Conservation (phyloP, 352 stramenopile species). For the Globisporangium carolinianum region DNA sequence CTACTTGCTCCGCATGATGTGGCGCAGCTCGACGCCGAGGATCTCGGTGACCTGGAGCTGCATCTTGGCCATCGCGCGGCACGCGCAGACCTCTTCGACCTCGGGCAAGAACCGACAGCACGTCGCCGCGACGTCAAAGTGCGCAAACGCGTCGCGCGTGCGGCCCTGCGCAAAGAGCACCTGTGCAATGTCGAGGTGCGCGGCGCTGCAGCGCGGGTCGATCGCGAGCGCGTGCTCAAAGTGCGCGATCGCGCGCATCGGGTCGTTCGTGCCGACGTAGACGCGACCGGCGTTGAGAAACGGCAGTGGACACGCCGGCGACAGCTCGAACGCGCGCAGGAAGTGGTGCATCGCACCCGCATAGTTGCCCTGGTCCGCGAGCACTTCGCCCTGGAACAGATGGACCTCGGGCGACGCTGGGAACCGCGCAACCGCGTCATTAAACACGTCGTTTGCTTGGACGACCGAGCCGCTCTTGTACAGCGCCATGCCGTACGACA, state of each 20-base stretch:
- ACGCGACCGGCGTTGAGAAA: constrained; percentile 80
- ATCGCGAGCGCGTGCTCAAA: constrained; percentile 75
- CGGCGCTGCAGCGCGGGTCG: constrained; percentile 70
- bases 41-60: constrained; percentile 82
- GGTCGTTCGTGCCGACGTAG: constrained; percentile 80
- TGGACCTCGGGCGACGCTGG: constrained; percentile 69
- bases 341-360: constrained; percentile 76
- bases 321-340: constrained; percentile 59
- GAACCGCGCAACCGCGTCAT: constrained; percentile 56
- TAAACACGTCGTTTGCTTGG: constrained; percentile 78
- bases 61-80: constrained; percentile 76
- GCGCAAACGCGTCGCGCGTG: constrained; percentile 57
- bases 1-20: constrained; percentile 82
- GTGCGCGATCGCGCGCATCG: constrained; percentile 69
- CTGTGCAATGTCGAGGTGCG: constrained; percentile 80
- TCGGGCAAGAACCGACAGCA: constrained; percentile 81
- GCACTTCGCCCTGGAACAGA: constrained; percentile 77
- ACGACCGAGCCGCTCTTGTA: constrained; percentile 82
- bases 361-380: constrained; percentile 80
- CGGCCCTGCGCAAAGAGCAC: constrained; percentile 80
- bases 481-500: constrained; percentile 82
- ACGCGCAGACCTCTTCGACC: constrained; percentile 76
- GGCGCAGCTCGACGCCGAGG: constrained; percentile 74
- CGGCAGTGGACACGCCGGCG: constrained; percentile 66
- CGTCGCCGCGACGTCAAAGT: constrained; percentile 62